Conservation (phyloP, 805 yeast species). For the Candida lessepsii region DNA sequence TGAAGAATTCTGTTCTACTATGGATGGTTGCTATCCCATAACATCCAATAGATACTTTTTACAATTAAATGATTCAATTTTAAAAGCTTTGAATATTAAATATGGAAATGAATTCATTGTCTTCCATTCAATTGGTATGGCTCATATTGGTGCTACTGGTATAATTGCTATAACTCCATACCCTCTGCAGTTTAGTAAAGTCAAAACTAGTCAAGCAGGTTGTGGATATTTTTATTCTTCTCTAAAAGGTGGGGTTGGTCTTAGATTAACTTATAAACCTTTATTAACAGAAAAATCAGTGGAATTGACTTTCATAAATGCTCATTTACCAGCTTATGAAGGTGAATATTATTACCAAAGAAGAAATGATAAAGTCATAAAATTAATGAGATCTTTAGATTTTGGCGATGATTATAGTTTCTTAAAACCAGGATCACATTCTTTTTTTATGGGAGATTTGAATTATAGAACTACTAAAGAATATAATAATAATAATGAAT, state of each 20-base stretch:
- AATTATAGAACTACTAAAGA: conserved; percentile 62
- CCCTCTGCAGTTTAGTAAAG: conserved; percentile 28
- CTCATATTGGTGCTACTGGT: conserved; percentile 60
- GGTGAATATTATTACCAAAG: conserved; percentile 47
- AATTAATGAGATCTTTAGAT: conserved; percentile 51
- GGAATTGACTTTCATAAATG: conserved; percentile 59
- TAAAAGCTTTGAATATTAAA: conserved; percentile 31
- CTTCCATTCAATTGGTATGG: conserved; percentile 43
- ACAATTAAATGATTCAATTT: conserved; percentile 31
- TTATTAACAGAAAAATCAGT: conserved; percentile 20
- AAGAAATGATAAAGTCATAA: conserved; percentile 54
- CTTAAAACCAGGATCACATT: conserved; percentile 53
- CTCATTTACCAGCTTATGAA: conserved; percentile 80
- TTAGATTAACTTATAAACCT: conserved; percentile 44
- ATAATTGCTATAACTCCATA: conserved; percentile 49
- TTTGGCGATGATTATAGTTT: conserved; percentile 58
- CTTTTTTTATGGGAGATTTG: conserved; percentile 80
- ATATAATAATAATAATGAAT: conserved; percentile 8
- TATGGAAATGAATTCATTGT: conserved; percentile 27
- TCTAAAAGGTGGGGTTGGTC: conserved; percentile 72
- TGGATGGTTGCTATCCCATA: conserved; percentile 50
- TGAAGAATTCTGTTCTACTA: conserved; percentile 58
- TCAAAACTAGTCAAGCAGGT: conserved; percentile 34
- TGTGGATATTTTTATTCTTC: conserved; percentile 62
- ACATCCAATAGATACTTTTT: conserved; percentile 38